Conservation (phyloP, 768 basidiomycete genomes). For the Calvatia gigantea region DNA sequence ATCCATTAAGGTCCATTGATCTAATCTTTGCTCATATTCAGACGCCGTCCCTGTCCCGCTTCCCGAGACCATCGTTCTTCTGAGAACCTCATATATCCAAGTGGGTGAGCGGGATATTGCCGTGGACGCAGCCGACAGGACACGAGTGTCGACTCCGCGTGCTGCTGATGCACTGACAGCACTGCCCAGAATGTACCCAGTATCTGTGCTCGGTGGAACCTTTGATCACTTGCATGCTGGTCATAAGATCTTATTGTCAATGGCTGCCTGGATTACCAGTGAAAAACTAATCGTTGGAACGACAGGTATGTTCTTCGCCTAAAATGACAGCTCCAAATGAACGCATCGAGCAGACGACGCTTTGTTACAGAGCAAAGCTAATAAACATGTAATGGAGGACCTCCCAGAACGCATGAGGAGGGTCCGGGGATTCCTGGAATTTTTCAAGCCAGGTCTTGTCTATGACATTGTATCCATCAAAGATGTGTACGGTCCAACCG, state of each 20-base stretch:
- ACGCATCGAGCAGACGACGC: slow-evolving; percentile 48
- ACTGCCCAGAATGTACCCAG: slow-evolving; percentile 48
- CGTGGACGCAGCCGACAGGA: neutral
- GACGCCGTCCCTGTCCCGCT: slow-evolving; percentile 40
- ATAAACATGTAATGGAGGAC: slow-evolving; percentile 64
- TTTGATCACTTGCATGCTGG: slow-evolving; percentile 98
- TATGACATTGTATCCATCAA: slow-evolving; percentile 70
- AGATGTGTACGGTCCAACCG: slow-evolving; percentile 93
- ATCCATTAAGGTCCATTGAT: neutral
- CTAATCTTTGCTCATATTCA: slow-evolving; percentile 21
- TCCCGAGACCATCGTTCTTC: slow-evolving; percentile 35
- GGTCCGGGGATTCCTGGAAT: slow-evolving; percentile 65
- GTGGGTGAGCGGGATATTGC: slow-evolving; percentile 23
- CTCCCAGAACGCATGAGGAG: slow-evolving; percentile 50
- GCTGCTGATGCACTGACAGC: slow-evolving; percentile 9
- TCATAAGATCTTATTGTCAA: slow-evolving; percentile 94
- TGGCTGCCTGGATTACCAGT: slow-evolving; percentile 80
- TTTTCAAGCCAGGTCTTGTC: slow-evolving; percentile 64
- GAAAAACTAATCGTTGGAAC: slow-evolving; percentile 88
- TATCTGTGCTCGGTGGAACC: slow-evolving; percentile 89
- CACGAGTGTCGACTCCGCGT: neutral
- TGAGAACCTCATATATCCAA: slow-evolving; percentile 36
- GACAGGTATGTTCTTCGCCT: slow-evolving; percentile 50
- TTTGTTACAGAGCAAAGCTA: slow-evolving; percentile 67
- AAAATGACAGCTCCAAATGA: slow-evolving; percentile 9